Evolutionary conservation across 768 basidiomycete species (phyloP).

Genomic region (Leccinum broughii): DNA sequence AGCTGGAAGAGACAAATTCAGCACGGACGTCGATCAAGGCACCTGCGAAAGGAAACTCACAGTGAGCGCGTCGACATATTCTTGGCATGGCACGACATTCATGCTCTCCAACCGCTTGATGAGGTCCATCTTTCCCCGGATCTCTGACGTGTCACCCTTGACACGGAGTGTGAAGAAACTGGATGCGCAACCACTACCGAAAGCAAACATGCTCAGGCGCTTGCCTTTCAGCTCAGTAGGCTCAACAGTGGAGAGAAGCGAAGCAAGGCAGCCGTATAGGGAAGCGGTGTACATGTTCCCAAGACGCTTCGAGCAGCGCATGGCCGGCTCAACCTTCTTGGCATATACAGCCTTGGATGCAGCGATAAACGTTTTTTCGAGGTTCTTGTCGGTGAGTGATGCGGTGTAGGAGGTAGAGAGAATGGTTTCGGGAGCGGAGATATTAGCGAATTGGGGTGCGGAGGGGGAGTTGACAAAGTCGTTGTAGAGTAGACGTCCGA

Average conservation of each 20-base stretch:
- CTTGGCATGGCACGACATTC: slow-evolving; percentile 90
- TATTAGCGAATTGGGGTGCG: slow-evolving; percentile 63
- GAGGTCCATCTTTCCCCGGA: slow-evolving; percentile 81
- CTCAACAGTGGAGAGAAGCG: slow-evolving; percentile 72
- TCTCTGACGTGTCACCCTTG: slow-evolving; percentile 84
- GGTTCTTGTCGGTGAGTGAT: slow-evolving; percentile 88
- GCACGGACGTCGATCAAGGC: neutral
- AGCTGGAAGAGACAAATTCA: slow-evolving; percentile 52
- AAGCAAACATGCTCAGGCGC: slow-evolving; percentile 93
- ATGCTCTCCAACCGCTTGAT: slow-evolving; percentile 73
- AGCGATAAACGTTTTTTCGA: slow-evolving; percentile 93
- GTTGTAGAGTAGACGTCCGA: slow-evolving; percentile 88
- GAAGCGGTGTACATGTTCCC: slow-evolving; percentile 99
- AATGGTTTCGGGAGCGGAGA: slow-evolving; percentile 70
- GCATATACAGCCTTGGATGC: slow-evolving; percentile 75
- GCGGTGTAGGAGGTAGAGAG: slow-evolving; percentile 65
- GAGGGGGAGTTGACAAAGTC: slow-evolving; percentile 86
- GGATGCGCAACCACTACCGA: slow-evolving; percentile 93
- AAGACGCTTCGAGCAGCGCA: slow-evolving; percentile 85
- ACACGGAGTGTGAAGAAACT: slow-evolving; percentile 88
- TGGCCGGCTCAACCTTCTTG: slow-evolving; percentile 73
- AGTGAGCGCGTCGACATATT: slow-evolving; percentile 82
- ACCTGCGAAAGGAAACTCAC: slow-evolving; percentile 40
- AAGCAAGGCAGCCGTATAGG: slow-evolving; percentile 91
- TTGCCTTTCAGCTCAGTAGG: slow-evolving; percentile 73